phyloP scores from a whole-genome alignment of 306 rosid genomes.

The Morella rubra region DNA sequence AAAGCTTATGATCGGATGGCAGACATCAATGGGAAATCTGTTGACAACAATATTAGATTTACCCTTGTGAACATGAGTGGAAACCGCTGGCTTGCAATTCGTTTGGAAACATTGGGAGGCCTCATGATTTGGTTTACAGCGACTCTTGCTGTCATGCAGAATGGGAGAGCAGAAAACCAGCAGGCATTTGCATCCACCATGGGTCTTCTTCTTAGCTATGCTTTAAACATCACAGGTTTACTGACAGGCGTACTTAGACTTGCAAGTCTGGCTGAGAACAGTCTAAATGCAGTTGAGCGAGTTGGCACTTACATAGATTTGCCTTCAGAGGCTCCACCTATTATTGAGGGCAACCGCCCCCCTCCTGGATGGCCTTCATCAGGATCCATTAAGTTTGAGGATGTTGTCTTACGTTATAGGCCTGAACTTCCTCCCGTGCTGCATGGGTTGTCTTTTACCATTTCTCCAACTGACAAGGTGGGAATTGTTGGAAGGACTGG shows the following conservation, averaged over 20 bases:
- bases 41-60: conserved; percentile 83
- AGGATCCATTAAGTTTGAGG: conserved; percentile 57
- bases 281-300: conserved; percentile 88
- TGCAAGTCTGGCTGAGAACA: conserved; percentile 84
- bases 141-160: conserved; percentile 81
- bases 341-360: conserved; percentile 56
- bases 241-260: conserved; percentile 83
- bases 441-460: conserved; percentile 65
- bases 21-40: conserved; percentile 70
- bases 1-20: conserved; percentile 95
- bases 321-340: conserved; percentile 57
- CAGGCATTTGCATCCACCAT: conserved; percentile 66
- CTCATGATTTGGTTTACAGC: conserved; percentile 85
- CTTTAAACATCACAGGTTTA: conserved; percentile 78
- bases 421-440: conserved; percentile 88
- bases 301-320: conserved; percentile 75
- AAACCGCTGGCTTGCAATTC: conserved; percentile 65
- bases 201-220: conserved; percentile 94
- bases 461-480: conserved; percentile 70
- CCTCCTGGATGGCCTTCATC: conserved; percentile 80
- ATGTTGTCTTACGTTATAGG: conserved; percentile 57
- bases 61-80: conserved; percentile 57
- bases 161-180: conserved; percentile 59
- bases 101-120: conserved; percentile 83
- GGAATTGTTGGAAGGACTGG: conserved; percentile 97